Base-by-base conservation (phyloP, 192 early-diverging fungal species). In the Chytriomyces sp. region DNA sequence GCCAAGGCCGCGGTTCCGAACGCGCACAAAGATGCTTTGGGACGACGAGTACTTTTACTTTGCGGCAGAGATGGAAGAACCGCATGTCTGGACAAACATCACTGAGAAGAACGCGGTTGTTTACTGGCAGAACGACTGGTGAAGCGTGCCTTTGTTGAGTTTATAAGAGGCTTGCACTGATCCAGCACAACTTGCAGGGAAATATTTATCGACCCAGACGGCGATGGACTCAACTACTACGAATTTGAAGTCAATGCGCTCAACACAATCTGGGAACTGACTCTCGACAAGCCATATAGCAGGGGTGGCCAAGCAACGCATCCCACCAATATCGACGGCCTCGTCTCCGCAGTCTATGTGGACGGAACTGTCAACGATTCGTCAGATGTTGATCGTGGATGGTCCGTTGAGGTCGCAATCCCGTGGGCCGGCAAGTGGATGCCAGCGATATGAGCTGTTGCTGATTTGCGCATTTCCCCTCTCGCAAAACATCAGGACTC, bases 231-330 rank as follows among this genome's bases (percentile, higher is more conserved):
- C 61, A 75, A 75, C 64, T 75, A 75, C 28, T 75, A 75, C 61
- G 73, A 75, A 66, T 65, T 75, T 44, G 73, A 75, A 75, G 63
- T 75, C 3, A 75, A 75, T 24, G 73, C 73, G 11, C 47, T 75
- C n/a, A 75, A 75, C 46, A 75, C 73, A 10, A 75, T 75, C 48
- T 75, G 73, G 73, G 73, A 75, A 50, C 64, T 75, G 16, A 75
- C 73, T 4, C 63, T 75, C n/a, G 73, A 75, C 46, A 75, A 75
- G 35, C 73, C 73, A n/a, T 75, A 75, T 26, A 49, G 5, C 11
- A 66, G 57, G 23, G 73, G 73, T 16, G 73, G 73, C 9, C n/a
- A 11, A 9, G 73, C 73, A 7, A 75, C 63, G 10, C 73, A 75
- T 66, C 73, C 73, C 8, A 75, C 73, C 5, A 75, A 75, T 53